Conservation (phyloP, 1,284 basidiomycete species). For the Entoloma clypeatum region DNA sequence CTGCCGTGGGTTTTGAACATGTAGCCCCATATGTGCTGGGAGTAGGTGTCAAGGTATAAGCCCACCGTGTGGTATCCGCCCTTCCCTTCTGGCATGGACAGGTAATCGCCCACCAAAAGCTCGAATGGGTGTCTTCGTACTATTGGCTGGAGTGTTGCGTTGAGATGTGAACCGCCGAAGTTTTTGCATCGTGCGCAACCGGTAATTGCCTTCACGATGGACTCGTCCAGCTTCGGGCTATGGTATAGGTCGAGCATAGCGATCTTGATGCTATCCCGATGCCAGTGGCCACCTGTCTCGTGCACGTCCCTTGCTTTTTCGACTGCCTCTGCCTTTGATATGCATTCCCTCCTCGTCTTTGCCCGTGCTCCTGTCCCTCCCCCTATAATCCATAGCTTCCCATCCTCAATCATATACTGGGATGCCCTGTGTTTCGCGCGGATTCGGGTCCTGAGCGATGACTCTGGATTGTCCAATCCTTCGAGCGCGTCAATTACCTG, state of each 20-base stretch:
- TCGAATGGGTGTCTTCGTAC: constrained; percentile 33
- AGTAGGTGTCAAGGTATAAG: constrained; percentile 26
- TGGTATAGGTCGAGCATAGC: constrained; percentile 3
- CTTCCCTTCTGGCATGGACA: too few relatives aligned
- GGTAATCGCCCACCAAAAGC: constrained; percentile 32
- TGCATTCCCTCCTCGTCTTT: constrained; percentile 11
- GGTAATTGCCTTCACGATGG: constrained; percentile 1
- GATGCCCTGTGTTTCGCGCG: constrained; percentile 25
- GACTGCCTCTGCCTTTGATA: constrained; percentile 14
- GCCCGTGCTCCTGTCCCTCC: constrained; percentile 17
- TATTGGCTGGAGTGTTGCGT: constrained; percentile 33
- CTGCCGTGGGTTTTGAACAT: constrained; percentile 25
- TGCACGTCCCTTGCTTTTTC: constrained; percentile 4
- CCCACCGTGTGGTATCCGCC: constrained; percentile 29
- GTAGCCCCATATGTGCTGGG: constrained; percentile 27
- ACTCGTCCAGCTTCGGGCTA: constrained; percentile 2
- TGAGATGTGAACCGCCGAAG: constrained; percentile 18
- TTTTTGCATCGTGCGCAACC: constrained; percentile 7
- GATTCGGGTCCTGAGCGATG: constrained; percentile 5
- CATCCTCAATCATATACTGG: constrained; percentile 30
- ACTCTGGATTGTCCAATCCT: constrained; percentile 15
- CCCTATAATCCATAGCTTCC: constrained; percentile 29
- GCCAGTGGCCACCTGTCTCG: constrained; percentile 6
- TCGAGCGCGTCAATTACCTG: constrained; percentile 28
- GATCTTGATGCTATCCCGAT: constrained; percentile 4